Conservation (phyloP, 371 early-diverging fungal genomes). For the Apophysomyces ossiformis region DNA sequence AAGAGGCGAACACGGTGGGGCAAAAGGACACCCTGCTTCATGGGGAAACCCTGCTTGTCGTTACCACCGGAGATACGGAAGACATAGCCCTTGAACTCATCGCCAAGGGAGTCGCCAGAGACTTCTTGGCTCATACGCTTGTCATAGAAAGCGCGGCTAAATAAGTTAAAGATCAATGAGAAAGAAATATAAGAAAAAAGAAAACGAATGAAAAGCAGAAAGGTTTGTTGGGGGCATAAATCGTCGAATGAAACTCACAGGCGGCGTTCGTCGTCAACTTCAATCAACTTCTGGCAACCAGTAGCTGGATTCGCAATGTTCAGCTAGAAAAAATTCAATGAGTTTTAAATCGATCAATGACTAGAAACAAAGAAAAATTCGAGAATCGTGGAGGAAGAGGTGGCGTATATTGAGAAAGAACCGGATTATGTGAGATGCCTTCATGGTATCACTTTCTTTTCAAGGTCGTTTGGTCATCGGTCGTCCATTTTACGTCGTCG, state of each 20-base stretch:
- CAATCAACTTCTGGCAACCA: constrained; percentile 98
- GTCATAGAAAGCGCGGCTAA: constrained; percentile 96
- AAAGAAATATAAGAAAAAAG: background rate
- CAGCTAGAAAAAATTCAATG: constrained; percentile 61
- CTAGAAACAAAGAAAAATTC: constrained; percentile 53
- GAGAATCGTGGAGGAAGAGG: constrained; percentile 8
- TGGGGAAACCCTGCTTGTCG: constrained; percentile 99
- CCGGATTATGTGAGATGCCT: too few species aligned
- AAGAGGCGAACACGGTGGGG: constrained; percentile 95
- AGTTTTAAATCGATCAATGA: background rate
- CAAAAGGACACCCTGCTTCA: constrained; percentile 97
- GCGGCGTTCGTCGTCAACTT: constrained; percentile 97
- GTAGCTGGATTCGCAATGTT: constrained; percentile 99
- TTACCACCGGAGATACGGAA: constrained; percentile 99
- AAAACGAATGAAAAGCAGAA: background rate
- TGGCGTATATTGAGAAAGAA: background rate
- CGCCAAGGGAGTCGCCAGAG: constrained; percentile 95
- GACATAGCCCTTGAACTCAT: constrained; percentile 99
- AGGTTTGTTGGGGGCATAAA: too few species aligned
- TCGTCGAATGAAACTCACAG: constrained; percentile 63
- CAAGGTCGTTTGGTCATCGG: background rate
- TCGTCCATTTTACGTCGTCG: background rate
- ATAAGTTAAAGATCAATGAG: constrained; percentile 8
- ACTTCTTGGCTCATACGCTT: constrained; percentile 98
- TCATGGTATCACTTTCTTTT: background rate